Conservation (phyloP, 495 filamentous ascomycete species). For the Letharia lupina region DNA sequence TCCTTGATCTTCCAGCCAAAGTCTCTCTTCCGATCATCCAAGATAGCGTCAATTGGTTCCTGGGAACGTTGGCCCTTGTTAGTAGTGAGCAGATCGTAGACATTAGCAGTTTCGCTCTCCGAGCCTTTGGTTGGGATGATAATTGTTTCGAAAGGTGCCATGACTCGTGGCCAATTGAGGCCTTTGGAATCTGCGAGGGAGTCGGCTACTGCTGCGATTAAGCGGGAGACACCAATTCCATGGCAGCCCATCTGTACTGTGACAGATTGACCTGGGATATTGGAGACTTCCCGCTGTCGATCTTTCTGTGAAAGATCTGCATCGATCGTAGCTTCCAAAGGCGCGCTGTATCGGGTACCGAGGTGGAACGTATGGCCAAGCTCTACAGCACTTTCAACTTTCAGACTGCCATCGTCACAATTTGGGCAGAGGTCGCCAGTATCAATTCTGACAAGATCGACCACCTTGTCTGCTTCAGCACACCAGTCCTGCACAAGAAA, state of each 20-base stretch:
- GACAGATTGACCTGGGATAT: not conserved
- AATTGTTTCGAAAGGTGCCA: conserved; percentile 77
- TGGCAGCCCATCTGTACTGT: conserved; percentile 88
- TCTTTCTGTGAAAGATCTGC: conserved; percentile 8
- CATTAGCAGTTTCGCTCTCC: conserved; percentile 40
- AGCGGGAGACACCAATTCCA: conserved; percentile 85
- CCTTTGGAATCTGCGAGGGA: conserved; percentile 61
- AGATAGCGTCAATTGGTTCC: conserved; percentile 46
- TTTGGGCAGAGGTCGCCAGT: conserved; percentile 63
- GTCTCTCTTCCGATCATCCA: conserved; percentile 67
- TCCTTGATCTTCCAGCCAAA: conserved; percentile 81
- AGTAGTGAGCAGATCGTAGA: conserved; percentile 17
- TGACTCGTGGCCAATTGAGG: conserved; percentile 78
- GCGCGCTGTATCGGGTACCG: conserved; percentile 75
- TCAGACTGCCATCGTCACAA: conserved; percentile 57
- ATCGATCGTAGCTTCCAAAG: conserved; percentile 55
- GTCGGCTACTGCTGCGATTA: conserved; percentile 80
- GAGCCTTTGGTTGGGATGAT: conserved; percentile 51
- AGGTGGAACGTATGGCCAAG: conserved; percentile 93
- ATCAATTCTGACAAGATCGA: conserved; percentile 55
- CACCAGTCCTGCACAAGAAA: not conserved
- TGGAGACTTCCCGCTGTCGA: not conserved
- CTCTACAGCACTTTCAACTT: conserved; percentile 67
- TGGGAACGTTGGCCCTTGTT: not conserved
- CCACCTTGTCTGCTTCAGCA: not conserved